These are phyloP conservation scores for Teunomyces gatunensis DNA, from an alignment of 805 yeast genomes.

Conservation along the genomic window DNA sequence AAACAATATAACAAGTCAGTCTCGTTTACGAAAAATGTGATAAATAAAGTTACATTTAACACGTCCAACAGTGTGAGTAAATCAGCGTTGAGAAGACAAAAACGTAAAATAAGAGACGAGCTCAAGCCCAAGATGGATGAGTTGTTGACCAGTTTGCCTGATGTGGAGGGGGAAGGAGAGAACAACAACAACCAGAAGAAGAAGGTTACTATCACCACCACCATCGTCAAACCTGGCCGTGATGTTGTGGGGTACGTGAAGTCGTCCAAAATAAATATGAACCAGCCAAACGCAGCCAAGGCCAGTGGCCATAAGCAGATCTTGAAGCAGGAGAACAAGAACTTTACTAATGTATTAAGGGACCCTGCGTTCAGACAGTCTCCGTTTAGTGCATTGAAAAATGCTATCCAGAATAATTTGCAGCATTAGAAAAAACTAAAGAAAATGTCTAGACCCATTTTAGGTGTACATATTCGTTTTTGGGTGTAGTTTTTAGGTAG, in stretches of 20 bases:
- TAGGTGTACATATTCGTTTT: too few relatives aligned
- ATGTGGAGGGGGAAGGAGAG: constrained; percentile 19
- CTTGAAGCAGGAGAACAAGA: constrained; percentile 53
- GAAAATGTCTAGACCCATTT: too few relatives aligned
- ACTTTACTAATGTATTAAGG: constrained; percentile 58
- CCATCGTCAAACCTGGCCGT: constrained; percentile 8
- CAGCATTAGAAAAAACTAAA: constrained; percentile 2
- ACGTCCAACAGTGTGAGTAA: constrained; percentile 56
- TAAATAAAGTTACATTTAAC: constrained; percentile 27
- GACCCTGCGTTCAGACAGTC: constrained; percentile 53
- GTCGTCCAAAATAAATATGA: constrained; percentile 24
- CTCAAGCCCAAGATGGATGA: constrained; percentile 69
- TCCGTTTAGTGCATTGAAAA: constrained; percentile 65
- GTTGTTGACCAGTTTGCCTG: constrained; percentile 51
- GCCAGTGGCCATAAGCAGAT: constrained; percentile 43
- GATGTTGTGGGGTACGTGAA: constrained; percentile 17
- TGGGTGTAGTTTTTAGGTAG: background rate
- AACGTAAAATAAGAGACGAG: constrained; percentile 57
- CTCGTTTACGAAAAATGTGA: constrained; percentile 30
- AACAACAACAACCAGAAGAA: background rate
- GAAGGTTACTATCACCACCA: constrained; percentile 14
- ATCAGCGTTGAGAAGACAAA: constrained; percentile 62
- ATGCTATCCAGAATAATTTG: constrained; percentile 41
- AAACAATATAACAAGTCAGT: constrained; percentile 43
- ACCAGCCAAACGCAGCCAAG: constrained; percentile 52